phyloP scores from a whole-genome alignment of 106 monocot genomes.

The Allium cepa region DNA sequence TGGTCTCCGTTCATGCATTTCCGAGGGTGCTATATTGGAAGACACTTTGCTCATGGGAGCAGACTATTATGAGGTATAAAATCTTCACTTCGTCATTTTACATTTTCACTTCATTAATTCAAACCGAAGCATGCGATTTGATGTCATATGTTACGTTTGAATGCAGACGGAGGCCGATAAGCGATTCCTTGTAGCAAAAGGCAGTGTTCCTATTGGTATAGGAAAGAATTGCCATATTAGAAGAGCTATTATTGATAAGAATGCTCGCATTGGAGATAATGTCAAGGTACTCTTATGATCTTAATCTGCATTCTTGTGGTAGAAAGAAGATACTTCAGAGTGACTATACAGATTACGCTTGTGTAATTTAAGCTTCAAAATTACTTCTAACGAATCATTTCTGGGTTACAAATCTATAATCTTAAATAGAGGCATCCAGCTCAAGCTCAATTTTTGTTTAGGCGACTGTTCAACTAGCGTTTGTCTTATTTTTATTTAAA shows the following conservation, averaged over 20 bases:
- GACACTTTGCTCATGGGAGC: constrained; percentile 95
- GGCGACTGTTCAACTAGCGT: background rate
- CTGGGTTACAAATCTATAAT: too few species aligned
- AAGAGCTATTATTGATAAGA: constrained; percentile 74
- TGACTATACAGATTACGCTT: too few species aligned
- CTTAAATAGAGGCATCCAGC: background rate
- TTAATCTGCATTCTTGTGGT: too few species aligned
- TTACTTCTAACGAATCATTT: too few species aligned
- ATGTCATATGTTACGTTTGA: background rate
- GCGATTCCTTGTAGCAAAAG: constrained; percentile 57
- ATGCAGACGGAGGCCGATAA: constrained; percentile 76
- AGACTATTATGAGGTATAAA: constrained; percentile 89
- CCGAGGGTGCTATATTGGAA: constrained; percentile 89
- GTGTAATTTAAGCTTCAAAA: too few species aligned
- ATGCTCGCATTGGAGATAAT: constrained; percentile 81
- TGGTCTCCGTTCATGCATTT: constrained; percentile 88
- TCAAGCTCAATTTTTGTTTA: background rate
- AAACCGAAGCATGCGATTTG: background rate
- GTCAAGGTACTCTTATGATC: constrained; percentile 48
- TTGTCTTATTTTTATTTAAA: background rate
- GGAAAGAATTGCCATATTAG: constrained; percentile 83
- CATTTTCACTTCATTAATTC: too few species aligned
- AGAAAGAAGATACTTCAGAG: too few species aligned
- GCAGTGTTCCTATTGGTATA: constrained; percentile 84
- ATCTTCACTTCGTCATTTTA: too few species aligned